These are phyloP conservation scores for Arabidopsis suecica DNA, from an alignment of 345 rosid species.

Conservation along the genomic window DNA sequence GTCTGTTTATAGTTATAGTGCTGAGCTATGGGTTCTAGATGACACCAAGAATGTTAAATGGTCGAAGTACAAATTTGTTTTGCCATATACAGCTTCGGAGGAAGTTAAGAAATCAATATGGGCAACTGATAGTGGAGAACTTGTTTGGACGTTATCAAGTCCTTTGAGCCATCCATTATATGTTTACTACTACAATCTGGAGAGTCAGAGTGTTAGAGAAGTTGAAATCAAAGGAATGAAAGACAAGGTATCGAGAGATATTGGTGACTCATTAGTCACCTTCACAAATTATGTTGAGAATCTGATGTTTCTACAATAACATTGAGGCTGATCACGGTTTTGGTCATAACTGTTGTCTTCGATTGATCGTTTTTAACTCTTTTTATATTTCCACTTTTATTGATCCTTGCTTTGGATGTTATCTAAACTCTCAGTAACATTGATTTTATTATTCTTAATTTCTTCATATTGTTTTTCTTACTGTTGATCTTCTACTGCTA, in stretches of 20 bases:
- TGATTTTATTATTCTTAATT: not conserved
- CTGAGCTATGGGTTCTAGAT: constrained; percentile 12
- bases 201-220: not conserved
- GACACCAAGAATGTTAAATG: not conserved
- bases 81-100: not conserved
- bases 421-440: not conserved
- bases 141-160: not conserved
- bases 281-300: constrained; percentile 3
- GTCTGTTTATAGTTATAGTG: not conserved
- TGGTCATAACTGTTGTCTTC: not conserved
- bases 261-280: not conserved
- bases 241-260: too few relatives aligned
- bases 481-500: too few relatives aligned
- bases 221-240: not conserved
- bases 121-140: constrained; percentile 11
- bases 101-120: not conserved
- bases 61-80: not conserved
- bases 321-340: not conserved
- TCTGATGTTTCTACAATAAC: not conserved
- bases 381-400: not conserved
- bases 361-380: not conserved
- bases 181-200: constrained; percentile 5
- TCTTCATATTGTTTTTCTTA: too few relatives aligned
- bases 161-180: not conserved
- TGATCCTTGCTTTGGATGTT: too few relatives aligned